Percentiles rank a stretch among this genome's conserved stretches.
Conservation (phyloP, 2,329 filamentous ascomycete genomes). For the Phialophora expanda region DNA sequence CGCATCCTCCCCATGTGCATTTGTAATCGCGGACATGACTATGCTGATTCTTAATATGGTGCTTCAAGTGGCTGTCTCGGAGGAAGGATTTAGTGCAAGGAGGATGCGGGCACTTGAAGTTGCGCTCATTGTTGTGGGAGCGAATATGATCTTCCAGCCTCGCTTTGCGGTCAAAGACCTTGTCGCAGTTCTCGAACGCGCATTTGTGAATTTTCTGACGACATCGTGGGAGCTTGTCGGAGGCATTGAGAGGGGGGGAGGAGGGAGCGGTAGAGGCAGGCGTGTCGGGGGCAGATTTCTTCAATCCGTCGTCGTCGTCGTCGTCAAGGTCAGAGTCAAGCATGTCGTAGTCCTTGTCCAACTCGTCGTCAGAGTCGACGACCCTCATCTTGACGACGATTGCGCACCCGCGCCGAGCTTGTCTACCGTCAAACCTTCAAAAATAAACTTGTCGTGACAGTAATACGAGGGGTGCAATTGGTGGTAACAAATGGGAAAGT, state of each 20-base stretch:
- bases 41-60: conserved; percentile 84
- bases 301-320: conserved; percentile 18
- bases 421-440: conserved; percentile 14
- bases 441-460: conserved; percentile 17
- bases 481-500: conserved; percentile 19
- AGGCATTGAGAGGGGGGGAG: conserved; percentile 22
- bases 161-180: conserved; percentile 86
- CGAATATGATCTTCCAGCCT: conserved; percentile 79
- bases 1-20: conserved; percentile 75
- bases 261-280: conserved; percentile 40
- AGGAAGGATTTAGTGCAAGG: conserved; percentile 83
- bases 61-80: conserved; percentile 82
- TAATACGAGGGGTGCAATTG: conserved; percentile 14
- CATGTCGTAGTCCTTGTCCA: conserved; percentile 35
- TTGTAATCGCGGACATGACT: conserved; percentile 70
- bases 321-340: conserved; percentile 32
- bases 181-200: conserved; percentile 73
- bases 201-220: conserved; percentile 79
- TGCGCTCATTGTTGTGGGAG: conserved; percentile 83
- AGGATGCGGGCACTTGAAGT: conserved; percentile 72
- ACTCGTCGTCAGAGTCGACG: conserved; percentile 35
- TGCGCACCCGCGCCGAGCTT: conserved; percentile 18
- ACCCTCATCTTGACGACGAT: conserved; percentile 31
- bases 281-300: conserved; percentile 30
- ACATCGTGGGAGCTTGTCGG: conserved; percentile 55